These are phyloP conservation scores for Phytophthora foliorum DNA, from an alignment of 352 stramenopile species.

Conservation along the genomic window DNA sequence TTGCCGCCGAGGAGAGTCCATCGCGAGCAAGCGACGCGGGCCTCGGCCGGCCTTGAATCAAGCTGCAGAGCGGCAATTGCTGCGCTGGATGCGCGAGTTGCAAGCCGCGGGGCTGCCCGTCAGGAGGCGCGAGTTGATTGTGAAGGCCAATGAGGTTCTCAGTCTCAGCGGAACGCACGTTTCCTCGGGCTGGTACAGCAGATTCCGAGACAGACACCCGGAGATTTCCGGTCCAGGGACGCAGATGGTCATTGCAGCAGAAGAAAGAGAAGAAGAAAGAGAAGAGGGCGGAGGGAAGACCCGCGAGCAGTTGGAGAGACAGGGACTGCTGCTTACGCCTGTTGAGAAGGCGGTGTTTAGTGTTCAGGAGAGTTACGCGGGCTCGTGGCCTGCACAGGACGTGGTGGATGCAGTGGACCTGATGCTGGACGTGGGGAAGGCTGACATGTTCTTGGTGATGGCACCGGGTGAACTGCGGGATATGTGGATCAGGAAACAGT, in stretches of 20 bases:
- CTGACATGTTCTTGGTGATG: slow-evolving; percentile 34
- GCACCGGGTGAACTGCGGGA: slow-evolving; percentile 21
- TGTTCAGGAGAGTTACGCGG: slow-evolving; percentile 30
- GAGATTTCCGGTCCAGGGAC: slow-evolving; percentile 24
- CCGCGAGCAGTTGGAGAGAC: slow-evolving; percentile 1
- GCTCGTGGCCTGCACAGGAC: slow-evolving; percentile 17
- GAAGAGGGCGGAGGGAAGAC: slow-evolving; percentile 10
- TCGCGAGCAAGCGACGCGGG: slow-evolving; percentile 5
- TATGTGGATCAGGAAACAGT: slow-evolving; percentile 34
- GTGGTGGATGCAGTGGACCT: slow-evolving; percentile 38
- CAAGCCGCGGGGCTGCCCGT: slow-evolving; percentile 21
- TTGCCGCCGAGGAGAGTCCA: slow-evolving; percentile 14
- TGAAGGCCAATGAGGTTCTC: slow-evolving; percentile 30
- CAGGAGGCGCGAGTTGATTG: slow-evolving; percentile 21
- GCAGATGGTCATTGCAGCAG: slow-evolving; percentile 8
- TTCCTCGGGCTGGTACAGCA: slow-evolving; percentile 29
- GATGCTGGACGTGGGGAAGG: slow-evolving; percentile 32
- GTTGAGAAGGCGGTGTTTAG: slow-evolving; percentile 23
- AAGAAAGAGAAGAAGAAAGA: background rate
- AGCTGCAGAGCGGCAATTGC: slow-evolving; percentile 17
- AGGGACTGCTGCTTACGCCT: slow-evolving; percentile 8
- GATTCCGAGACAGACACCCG: slow-evolving; percentile 25
- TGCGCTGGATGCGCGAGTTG: slow-evolving; percentile 28
- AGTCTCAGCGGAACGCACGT: slow-evolving; percentile 11
- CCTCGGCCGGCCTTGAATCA: slow-evolving; percentile 19